A percentile compares a stretch with the other conserved stretches of the same genome.
Evolutionary conservation across 202 grass and related monocot species (phyloP).

Genomic region (Thinopyrum obtusiflorum): DNA sequence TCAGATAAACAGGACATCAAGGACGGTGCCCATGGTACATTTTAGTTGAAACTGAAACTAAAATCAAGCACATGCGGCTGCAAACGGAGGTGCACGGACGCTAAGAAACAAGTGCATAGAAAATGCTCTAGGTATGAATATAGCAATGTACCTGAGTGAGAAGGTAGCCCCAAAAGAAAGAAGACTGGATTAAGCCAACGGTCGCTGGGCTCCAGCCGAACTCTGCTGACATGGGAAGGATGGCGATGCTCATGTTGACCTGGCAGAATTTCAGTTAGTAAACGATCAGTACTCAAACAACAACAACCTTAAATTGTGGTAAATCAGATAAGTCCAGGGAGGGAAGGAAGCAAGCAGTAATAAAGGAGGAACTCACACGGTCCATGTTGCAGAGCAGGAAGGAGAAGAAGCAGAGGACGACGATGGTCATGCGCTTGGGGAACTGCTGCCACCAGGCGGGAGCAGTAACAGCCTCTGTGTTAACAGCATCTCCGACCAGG

Average conservation of each 20-base stretch:
- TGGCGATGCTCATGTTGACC: slow-evolving; percentile 99
- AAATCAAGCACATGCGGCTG: neutral
- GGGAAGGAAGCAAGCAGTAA: neutral
- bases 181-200: slow-evolving; percentile 93
- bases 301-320: too few relatives aligned
- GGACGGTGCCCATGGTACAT: neutral
- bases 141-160: slow-evolving; percentile 76
- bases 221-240: slow-evolving; percentile 89
- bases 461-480: too few relatives aligned
- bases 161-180: slow-evolving; percentile 99
- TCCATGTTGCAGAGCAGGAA: slow-evolving; percentile 99
- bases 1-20: neutral
- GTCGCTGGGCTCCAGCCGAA: slow-evolving; percentile 87
- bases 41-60: neutral
- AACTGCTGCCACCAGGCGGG: slow-evolving; percentile 78
- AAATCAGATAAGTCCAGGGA: too few relatives aligned
- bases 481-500: slow-evolving; percentile 35
- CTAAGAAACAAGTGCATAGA: neutral
- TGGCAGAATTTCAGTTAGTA: slow-evolving; percentile 28
- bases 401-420: slow-evolving; percentile 79
- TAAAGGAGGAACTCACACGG: slow-evolving; percentile 50
- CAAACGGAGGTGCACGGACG: neutral
- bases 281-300: neutral
- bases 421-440: slow-evolving; percentile 72
- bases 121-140: neutral